Percentiles rank a stretch among this genome's conserved stretches.
Evolutionary conservation across 805 yeast genomes (phyloP).

Genomic region (Candida morakotiae): DNA sequence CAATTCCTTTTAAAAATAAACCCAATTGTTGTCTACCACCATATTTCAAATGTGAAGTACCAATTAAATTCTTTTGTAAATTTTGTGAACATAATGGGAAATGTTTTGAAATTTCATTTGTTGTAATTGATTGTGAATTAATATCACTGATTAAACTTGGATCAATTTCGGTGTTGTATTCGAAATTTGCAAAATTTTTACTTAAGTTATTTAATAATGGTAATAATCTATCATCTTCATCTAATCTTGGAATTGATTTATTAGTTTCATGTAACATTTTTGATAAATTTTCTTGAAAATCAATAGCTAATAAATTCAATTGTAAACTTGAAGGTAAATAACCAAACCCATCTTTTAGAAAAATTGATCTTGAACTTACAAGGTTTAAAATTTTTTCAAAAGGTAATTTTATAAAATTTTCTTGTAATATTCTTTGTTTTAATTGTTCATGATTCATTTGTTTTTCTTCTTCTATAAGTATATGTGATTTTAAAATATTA

Average conservation of each 20-base stretch:
- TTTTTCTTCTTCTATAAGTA: slow-evolving; percentile 31
- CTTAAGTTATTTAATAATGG: slow-evolving; percentile 82
- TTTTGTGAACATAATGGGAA: slow-evolving; percentile 80
- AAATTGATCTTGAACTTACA: slow-evolving; percentile 68
- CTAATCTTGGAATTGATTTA: slow-evolving; percentile 75
- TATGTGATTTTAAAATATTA: slow-evolving; percentile 31
- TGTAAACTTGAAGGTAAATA: slow-evolving; percentile 84
- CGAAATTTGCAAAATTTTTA: slow-evolving; percentile 39
- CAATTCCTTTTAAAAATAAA: slow-evolving; percentile 84
- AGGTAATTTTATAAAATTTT: slow-evolving; percentile 76
- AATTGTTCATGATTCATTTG: slow-evolving; percentile 47
- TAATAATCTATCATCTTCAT: slow-evolving; percentile 85
- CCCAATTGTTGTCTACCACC: slow-evolving; percentile 83
- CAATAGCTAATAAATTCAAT: slow-evolving; percentile 62
- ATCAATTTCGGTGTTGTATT: slow-evolving; percentile 45
- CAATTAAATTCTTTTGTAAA: slow-evolving; percentile 57
- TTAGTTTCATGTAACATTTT: slow-evolving; percentile 61
- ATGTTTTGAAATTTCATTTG: slow-evolving; percentile 51
- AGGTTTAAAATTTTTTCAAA: slow-evolving; percentile 82
- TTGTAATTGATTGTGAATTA: slow-evolving; percentile 57
- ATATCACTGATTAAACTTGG: slow-evolving; percentile 39
- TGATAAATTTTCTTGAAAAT: slow-evolving; percentile 54
- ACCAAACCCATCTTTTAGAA: slow-evolving; percentile 65
- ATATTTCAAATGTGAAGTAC: slow-evolving; percentile 72
- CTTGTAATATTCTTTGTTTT: slow-evolving; percentile 44